Conservation (phyloP, 148 eudicot species). For the Agrostemma githago region DNA sequence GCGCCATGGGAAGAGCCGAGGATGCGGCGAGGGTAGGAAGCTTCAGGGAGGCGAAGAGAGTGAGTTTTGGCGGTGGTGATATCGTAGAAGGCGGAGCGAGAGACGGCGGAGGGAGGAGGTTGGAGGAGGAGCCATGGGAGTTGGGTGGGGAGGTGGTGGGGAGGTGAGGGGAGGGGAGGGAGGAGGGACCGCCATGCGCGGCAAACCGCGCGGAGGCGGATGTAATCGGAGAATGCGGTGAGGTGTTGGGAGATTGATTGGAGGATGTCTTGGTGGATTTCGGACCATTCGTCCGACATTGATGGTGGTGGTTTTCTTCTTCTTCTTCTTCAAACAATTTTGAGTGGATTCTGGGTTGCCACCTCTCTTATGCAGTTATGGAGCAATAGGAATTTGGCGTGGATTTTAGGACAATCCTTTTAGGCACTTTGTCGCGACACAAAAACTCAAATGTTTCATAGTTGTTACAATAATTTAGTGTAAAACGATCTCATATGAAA, state of each 20-base stretch:
- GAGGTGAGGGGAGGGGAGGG: slow-evolving; percentile 30
- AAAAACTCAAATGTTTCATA: too few species aligned
- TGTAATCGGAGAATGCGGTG: slow-evolving; percentile 37
- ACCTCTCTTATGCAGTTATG: too few species aligned
- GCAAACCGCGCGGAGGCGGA: slow-evolving; percentile 64
- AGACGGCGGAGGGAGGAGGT: background rate
- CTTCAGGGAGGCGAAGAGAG: slow-evolving; percentile 35
- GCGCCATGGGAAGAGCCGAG: slow-evolving; percentile 70
- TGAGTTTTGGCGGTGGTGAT: slow-evolving; percentile 31
- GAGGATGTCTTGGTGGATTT: slow-evolving; percentile 56
- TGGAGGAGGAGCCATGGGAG: slow-evolving; percentile 70
- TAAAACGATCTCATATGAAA: too few species aligned
- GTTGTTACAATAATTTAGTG: too few species aligned
- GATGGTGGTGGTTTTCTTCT: too few species aligned
- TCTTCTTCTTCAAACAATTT: background rate
- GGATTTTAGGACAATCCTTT: too few species aligned
- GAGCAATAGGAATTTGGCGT: too few species aligned
- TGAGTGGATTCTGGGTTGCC: too few species aligned
- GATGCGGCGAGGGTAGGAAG: slow-evolving; percentile 43
- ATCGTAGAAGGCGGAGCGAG: slow-evolving; percentile 39
- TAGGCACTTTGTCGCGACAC: too few species aligned
- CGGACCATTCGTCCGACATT: slow-evolving; percentile 40
- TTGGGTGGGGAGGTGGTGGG: slow-evolving; percentile 38
- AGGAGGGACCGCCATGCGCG: slow-evolving; percentile 29
- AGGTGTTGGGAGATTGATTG: slow-evolving; percentile 33